Conservation (phyloP, 768 basidiomycete species). For the Chalciporus sphaerocephalus region DNA sequence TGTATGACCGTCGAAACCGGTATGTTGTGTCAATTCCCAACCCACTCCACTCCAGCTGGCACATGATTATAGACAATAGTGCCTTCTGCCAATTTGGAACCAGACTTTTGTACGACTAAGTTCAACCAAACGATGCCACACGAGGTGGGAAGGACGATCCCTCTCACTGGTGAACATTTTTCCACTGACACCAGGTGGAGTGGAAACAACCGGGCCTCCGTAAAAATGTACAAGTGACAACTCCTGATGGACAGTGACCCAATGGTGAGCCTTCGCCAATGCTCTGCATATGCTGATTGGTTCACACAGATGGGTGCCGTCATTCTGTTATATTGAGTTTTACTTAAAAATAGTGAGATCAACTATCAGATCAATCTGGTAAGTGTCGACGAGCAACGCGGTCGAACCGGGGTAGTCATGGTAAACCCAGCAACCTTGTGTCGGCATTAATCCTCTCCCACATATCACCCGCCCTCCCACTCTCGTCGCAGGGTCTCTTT, state of each 20-base stretch:
- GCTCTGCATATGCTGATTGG: background rate
- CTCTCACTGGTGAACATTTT: background rate
- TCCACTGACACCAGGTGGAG: constrained; percentile 1
- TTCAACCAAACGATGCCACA: too few species aligned
- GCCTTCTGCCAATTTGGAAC: background rate
- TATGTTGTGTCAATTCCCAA: background rate
- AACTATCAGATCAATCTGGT: background rate
- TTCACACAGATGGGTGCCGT: constrained; percentile 2
- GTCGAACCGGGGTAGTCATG: constrained; percentile 20
- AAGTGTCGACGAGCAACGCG: background rate
- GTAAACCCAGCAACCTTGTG: constrained; percentile 10
- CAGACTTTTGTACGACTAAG: background rate
- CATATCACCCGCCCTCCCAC: constrained; percentile 9
- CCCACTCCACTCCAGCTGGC: background rate
- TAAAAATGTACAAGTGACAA: background rate
- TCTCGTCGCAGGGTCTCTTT: background rate
- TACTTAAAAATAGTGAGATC: constrained; percentile 3
- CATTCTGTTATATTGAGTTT: background rate
- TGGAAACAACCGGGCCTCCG: background rate
- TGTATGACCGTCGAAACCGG: too few species aligned
- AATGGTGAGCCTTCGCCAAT: too few species aligned
- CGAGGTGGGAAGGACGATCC: background rate
- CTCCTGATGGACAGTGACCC: too few species aligned
- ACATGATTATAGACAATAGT: background rate
- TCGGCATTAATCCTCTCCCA: constrained; percentile 6